Conservation (phyloP, 805 yeast genomes). For the Tetrapisispora nanseiensis region DNA sequence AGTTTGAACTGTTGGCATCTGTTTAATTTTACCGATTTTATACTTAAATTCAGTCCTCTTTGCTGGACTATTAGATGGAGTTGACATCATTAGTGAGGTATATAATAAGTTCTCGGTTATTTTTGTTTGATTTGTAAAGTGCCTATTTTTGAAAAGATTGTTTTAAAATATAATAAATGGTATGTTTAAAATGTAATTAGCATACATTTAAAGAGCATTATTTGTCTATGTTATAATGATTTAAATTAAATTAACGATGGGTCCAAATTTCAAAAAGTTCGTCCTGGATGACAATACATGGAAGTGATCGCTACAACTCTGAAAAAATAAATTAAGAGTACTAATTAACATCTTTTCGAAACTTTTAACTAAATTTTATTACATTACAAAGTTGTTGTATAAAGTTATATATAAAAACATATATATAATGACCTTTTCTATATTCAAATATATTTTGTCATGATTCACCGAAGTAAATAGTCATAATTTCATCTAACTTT, state of each 20-base stretch:
- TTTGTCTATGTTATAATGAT: no score
- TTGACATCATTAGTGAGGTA: not conserved
- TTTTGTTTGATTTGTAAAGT: no score
- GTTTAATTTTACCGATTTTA: slow-evolving; percentile 29
- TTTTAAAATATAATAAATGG: no score
- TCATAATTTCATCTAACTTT: not conserved
- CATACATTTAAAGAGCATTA: no score
- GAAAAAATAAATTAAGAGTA: not conserved
- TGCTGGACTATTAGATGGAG: not conserved
- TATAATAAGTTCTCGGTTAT: no score
- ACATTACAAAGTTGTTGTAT: not conserved
- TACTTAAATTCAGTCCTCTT: slow-evolving; percentile 18
- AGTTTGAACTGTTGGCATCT: slow-evolving; percentile 23
- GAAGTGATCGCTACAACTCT: not conserved
- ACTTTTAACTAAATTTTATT: not conserved
- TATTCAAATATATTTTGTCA: not conserved
- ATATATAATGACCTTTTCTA: slow-evolving; percentile 1
- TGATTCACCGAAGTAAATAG: not conserved
- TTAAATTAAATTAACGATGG: not conserved
- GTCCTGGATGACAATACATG: not conserved
- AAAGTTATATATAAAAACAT: not conserved
- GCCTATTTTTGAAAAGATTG: no score
- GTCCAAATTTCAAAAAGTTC: not conserved
- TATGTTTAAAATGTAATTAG: no score
- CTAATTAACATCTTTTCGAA: not conserved